phyloP scores from a whole-genome alignment of 2,329 filamentous ascomycete species.

The Claviceps arundinis region DNA sequence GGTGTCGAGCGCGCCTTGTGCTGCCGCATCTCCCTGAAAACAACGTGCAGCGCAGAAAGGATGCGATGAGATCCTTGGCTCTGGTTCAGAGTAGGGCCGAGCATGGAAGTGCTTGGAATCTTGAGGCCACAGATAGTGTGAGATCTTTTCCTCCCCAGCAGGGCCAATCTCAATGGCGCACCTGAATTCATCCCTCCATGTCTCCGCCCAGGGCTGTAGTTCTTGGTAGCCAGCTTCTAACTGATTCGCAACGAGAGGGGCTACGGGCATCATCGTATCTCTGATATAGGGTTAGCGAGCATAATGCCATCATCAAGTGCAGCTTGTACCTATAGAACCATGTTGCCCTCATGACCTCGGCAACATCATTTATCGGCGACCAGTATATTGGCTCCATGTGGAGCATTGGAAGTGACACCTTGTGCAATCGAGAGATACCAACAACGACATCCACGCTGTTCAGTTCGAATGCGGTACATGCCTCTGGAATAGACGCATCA shows the following conservation, averaged over 20 bases:
- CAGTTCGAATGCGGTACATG: conserved; percentile 2
- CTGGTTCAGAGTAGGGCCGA: conserved; percentile 12
- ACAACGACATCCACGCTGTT: conserved; percentile 55
- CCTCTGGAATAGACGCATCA: neutral
- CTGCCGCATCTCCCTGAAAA: conserved; percentile 44
- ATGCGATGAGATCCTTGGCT: conserved; percentile 36
- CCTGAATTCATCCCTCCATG: conserved; percentile 81
- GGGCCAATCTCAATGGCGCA: conserved; percentile 86
- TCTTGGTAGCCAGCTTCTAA: conserved; percentile 84
- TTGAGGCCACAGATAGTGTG: conserved; percentile 69
- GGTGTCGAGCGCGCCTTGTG: conserved; percentile 35
- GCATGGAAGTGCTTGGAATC: conserved; percentile 19
- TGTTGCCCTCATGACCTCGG: conserved; percentile 69
- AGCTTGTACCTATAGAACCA: conserved; percentile 73
- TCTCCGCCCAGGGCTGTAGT: conserved; percentile 76
- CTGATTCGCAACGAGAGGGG: conserved; percentile 76
- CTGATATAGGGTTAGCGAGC: conserved; percentile 18
- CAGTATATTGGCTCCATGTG: conserved; percentile 97
- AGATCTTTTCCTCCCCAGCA: conserved; percentile 80
- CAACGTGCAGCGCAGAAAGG: conserved; percentile 47
- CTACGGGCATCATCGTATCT: conserved; percentile 84
- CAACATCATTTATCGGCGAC: conserved; percentile 84
- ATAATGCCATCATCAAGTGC: neutral
- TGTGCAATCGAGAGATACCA: conserved; percentile 77
- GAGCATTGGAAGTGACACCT: conserved; percentile 69